Conservation (phyloP, 1,284 basidiomycete genomes). For the Papiliotrema laurentii region DNA sequence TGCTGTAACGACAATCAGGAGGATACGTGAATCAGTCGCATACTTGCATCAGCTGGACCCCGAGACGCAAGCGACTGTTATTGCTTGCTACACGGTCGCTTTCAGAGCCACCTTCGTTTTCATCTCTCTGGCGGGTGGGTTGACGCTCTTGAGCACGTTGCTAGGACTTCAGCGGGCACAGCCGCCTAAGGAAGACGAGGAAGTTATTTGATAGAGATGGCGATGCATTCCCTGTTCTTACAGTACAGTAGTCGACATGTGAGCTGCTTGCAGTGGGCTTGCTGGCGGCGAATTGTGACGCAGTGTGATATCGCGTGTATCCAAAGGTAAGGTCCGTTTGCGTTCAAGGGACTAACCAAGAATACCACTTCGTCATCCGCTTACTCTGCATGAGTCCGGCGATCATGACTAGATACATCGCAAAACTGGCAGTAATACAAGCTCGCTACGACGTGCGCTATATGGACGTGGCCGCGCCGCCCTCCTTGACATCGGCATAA, state of each 20-base stretch:
- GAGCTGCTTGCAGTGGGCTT: neutral
- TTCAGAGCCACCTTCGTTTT: slow-evolving; percentile 12
- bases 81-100: slow-evolving; percentile 11
- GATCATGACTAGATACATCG: neutral
- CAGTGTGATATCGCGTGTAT: neutral
- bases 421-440: neutral
- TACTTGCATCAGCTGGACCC: slow-evolving; percentile 10
- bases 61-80: neutral
- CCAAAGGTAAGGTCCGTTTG: neutral
- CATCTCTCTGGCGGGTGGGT: slow-evolving; percentile 7
- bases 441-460: neutral
- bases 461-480: neutral
- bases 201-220: neutral
- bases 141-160: neutral
- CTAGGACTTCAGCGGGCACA: neutral
- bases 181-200: neutral
- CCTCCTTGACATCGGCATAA: slow-evolving; percentile 3
- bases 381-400: neutral
- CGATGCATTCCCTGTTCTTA: neutral
- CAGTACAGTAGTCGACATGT: neutral
- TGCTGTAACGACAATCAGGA: slow-evolving; percentile 8
- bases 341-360: neutral
- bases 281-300: neutral
- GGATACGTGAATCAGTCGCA: slow-evolving; percentile 13
- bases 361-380: neutral